Base-by-base conservation (phyloP, 2,329 filamentous ascomycete genomes). In the Penicillium griseofulvum region DNA sequence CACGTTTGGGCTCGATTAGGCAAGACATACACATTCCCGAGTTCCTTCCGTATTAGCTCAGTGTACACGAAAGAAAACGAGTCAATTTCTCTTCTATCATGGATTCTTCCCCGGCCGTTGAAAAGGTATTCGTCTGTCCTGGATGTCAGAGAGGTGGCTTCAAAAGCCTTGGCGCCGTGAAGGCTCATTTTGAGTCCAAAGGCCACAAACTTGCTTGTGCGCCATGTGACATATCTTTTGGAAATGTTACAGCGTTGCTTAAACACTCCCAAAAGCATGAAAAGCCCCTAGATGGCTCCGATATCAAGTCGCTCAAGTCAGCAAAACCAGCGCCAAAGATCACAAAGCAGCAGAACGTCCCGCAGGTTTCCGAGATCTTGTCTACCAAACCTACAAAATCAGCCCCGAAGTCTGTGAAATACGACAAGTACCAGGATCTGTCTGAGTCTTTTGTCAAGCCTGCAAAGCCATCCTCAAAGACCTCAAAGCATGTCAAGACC, bases 61-160 rank as follows among this genome's bases (percentile, higher is more conserved):
- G 6, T 4, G 11, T 22, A 24, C 43, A 29, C 28, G 14, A 12
- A 14, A 34, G 6, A 4, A 49, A 24, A 33, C 10, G 17, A 16
- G n/a, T 19, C 28, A 34, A 22, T 33, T 10, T 10, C 10, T 41
- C 19, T 34, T 26, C 14, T 31, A 54, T 42, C 36, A 53, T 53
- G 51, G 19, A 26, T 24, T 42, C 37, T 17, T n/a, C 26, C n/a
- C 43, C 38, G 17, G 14, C 28, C 33, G 36, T n/a, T 12, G 44
- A 53, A n/a, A 53, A 49, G 22, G 42, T 19, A 28, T 55, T 55
- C 34, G 9, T 51, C 26, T 55, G 52, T n/a, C 52, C 52, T 26
- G 52, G 47, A 17, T 55, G 52, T 22, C 47, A 44, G 14, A 45
- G 17, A n/a, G 47, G 48, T 28, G 41, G 42, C 26, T 55, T 51